Conservation (phyloP, 306 rosid genomes). For the Sicyos baderoa region DNA sequence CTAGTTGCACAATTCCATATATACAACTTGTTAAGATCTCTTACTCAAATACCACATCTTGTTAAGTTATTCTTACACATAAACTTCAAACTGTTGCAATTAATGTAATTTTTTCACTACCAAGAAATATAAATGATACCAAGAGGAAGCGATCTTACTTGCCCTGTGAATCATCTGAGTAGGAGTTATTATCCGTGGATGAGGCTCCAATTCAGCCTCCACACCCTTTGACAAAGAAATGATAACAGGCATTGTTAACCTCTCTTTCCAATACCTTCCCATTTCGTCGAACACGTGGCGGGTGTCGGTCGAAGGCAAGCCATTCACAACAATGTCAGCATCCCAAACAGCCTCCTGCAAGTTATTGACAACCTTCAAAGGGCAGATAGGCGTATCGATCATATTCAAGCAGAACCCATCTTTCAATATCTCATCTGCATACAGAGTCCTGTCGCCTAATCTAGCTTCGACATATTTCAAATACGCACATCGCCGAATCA, state of each 20-base stretch:
- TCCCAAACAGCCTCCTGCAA: slow-evolving; percentile 99
- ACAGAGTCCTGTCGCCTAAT: slow-evolving; percentile 67
- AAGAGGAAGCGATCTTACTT: slow-evolving; percentile 42
- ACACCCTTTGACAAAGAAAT: slow-evolving; percentile 90
- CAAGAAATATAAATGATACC: not conserved
- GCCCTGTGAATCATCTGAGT: slow-evolving; percentile 79
- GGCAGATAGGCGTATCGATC: slow-evolving; percentile 88
- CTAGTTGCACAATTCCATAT: not conserved
- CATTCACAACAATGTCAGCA: slow-evolving; percentile 86
- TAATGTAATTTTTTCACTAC: not conserved
- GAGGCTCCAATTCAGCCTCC: slow-evolving; percentile 73
- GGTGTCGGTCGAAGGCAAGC: slow-evolving; percentile 86
- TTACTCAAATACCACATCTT: not conserved
- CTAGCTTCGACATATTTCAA: slow-evolving; percentile 88
- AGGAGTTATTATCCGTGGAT: slow-evolving; percentile 78
- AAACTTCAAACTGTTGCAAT: not conserved
- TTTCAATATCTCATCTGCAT: slow-evolving; percentile 87
- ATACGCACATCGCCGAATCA: slow-evolving; percentile 84
- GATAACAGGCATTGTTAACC: slow-evolving; percentile 61
- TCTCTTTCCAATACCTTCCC: slow-evolving; percentile 84
- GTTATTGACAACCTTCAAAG: slow-evolving; percentile 87
- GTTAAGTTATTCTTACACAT: not conserved
- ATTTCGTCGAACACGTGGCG: slow-evolving; percentile 64
- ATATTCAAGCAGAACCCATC: slow-evolving; percentile 92
- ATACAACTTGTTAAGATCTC: not conserved